Evolutionary conservation across 768 basidiomycete genomes (phyloP).

Genomic region (Tephrocybe sp.): DNA sequence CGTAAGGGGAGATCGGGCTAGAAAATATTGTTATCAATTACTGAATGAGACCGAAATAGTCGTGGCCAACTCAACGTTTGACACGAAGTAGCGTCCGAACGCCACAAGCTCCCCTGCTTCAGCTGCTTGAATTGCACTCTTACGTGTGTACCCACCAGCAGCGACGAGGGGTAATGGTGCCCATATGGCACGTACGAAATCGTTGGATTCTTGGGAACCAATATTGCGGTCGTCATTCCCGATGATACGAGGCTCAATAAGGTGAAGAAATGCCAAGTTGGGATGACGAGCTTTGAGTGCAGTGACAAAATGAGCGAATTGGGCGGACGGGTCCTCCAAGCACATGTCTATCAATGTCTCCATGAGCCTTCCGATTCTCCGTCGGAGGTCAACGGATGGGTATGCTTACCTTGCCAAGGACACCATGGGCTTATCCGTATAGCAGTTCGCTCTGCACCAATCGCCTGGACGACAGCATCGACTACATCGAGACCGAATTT

Average conservation of each 20-base stretch:
- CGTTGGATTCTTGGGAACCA: slow-evolving; percentile 29
- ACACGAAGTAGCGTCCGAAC: slow-evolving; percentile 29
- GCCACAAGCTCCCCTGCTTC: slow-evolving; percentile 29
- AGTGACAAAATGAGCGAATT: slow-evolving; percentile 48
- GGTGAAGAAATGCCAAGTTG: slow-evolving; percentile 50
- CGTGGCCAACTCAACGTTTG: slow-evolving; percentile 26
- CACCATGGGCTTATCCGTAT: slow-evolving; percentile 61
- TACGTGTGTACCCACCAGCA: slow-evolving; percentile 43
- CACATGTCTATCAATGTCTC: slow-evolving; percentile 51
- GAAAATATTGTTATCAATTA: not conserved
- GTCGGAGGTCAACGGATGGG: no score
- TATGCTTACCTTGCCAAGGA: slow-evolving; percentile 33
- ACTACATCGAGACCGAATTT: slow-evolving; percentile 57
- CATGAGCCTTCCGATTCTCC: no score
- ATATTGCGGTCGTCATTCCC: slow-evolving; percentile 13
- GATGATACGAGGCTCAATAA: slow-evolving; percentile 37
- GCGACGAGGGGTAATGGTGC: slow-evolving; percentile 35
- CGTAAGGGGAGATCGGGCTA: slow-evolving; percentile 11
- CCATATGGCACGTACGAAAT: slow-evolving; percentile 48
- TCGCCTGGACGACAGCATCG: slow-evolving; percentile 44
- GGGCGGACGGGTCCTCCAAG: slow-evolving; percentile 53
- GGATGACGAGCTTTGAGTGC: slow-evolving; percentile 38
- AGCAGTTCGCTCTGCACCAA: slow-evolving; percentile 53
- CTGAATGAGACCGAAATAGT: not conserved
- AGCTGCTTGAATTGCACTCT: slow-evolving; percentile 34